phyloP scores from a whole-genome alignment of 2,329 filamentous ascomycete species.

The Fusarium sacchari region DNA sequence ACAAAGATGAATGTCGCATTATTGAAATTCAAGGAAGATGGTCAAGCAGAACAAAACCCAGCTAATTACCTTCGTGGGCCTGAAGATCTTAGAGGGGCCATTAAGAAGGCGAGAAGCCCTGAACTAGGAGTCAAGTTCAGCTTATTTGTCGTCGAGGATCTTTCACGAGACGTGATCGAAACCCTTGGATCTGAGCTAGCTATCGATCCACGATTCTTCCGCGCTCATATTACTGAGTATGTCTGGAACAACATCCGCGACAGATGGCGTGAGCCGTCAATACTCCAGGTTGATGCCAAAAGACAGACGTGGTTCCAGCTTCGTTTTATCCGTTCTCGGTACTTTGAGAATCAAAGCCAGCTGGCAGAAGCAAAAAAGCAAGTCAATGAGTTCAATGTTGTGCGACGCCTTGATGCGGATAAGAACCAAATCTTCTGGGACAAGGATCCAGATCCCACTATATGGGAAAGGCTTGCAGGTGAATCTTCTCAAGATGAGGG shows the following conservation, averaged over 20 bases:
- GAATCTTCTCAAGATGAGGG: fast-evolving
- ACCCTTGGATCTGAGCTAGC: not conserved
- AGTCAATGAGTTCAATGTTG: not conserved
- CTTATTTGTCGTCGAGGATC: not conserved
- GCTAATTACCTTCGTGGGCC: fast-evolving
- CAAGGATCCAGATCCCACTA: not conserved
- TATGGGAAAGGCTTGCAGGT: not conserved
- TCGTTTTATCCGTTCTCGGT: not conserved
- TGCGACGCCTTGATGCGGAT: not conserved
- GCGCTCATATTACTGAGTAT: not conserved
- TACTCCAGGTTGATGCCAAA: not conserved
- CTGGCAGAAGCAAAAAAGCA: fast-evolving
- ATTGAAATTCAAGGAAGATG: not conserved
- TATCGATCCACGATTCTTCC: not conserved
- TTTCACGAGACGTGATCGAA: not conserved
- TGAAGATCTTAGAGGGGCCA: not conserved
- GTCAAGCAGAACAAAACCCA: fast-evolving
- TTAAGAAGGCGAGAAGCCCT: fast-evolving
- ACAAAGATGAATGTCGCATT: not conserved
- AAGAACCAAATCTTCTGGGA: not conserved
- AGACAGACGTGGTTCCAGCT: not conserved
- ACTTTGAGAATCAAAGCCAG: not conserved
- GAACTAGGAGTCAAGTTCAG: fast-evolving
- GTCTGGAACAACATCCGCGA: slow-evolving; percentile 1
- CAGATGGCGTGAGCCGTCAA: not conserved